Evolutionary conservation across 1,284 basidiomycete genomes (phyloP), one percentile per base, ranked within the genome.

Genomic region (Gomphus bonarii): DNA sequence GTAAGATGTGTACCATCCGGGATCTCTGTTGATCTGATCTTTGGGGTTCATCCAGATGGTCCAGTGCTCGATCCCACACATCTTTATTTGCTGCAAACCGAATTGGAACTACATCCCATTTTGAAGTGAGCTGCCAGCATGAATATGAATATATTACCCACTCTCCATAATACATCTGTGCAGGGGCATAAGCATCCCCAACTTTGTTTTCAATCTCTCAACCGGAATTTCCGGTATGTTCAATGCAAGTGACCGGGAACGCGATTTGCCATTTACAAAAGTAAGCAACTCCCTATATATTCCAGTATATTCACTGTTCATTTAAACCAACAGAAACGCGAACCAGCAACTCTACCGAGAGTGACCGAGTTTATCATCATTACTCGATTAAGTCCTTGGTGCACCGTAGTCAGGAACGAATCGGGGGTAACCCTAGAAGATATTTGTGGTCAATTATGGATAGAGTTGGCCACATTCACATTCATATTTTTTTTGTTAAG

Each of bases 321-420:
- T 33, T 57, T 3, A 16, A 14, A 22, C 6, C 28, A 28, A 25
- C 48, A 75, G 42, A 85, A 84, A 65, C 82, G 87, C 63, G 82
- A 90, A 66, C 85, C 87, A 0, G 88, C 88, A 22, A 65, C 82
- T 86, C 72, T 89, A 28, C 88, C 88, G 1, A 81, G 88, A 47
- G 82, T 89, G n/a, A 71, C 73, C 25, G 80, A 86, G 62, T 63
- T 82, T 89, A 79, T 85, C 61, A 74, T 91, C 61, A 83, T 91
- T 66, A 82, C 81, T n/a, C 77, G 81, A 50, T 69, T 75, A 43
- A 82, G 79, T 50, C 88, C 88, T 65, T 91, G 88, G 88, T 88
- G 87, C 66, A 88, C 85, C 87, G 0, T 86, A 10, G 80, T 82
- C 88, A 1, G 81, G 88, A 47, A 87, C 64, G 80, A 84, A 10